These are phyloP conservation scores for Filobasidium floriforme DNA, from an alignment of 768 basidiomycete species.

Conservation along the genomic window DNA sequence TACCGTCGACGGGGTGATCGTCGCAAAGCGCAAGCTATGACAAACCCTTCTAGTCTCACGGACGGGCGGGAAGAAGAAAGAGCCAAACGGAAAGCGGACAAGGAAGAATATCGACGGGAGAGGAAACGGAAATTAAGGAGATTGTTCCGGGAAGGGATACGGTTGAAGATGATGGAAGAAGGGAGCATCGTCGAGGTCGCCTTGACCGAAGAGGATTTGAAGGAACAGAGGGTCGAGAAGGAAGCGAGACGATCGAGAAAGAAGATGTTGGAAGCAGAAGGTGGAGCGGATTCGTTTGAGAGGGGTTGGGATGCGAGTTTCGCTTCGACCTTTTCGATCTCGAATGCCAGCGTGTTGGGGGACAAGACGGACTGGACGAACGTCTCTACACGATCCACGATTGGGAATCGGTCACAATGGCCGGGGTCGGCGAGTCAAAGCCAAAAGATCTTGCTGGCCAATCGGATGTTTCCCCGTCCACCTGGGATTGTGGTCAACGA, in stretches of 20 bases:
- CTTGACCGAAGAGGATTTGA: constrained; percentile 6
- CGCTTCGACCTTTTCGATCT: neutral
- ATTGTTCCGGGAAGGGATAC: constrained; percentile 14
- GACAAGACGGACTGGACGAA: neutral
- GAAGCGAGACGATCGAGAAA: neutral
- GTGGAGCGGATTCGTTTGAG: neutral
- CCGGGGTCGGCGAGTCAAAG: neutral
- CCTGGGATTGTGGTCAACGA: neutral
- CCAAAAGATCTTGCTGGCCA: constrained; percentile 2
- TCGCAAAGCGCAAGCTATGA: neutral
- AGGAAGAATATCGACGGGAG: neutral
- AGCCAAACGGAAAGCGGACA: neutral
- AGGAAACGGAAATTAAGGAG: constrained; percentile 21
- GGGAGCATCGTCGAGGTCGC: constrained; percentile 20
- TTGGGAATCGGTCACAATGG: neutral
- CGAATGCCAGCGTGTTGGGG: neutral
- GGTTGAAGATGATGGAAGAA: constrained; percentile 13
- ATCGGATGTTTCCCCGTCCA: neutral
- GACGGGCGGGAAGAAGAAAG: neutral
- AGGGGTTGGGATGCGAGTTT: neutral
- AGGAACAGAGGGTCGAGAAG: neutral
- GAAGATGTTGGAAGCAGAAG: too few species aligned
- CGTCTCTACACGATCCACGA: neutral
- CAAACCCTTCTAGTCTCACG: neutral
- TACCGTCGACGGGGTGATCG: neutral